A percentile compares a stretch with the other conserved stretches of the same genome.
Evolutionary conservation across 2,329 filamentous ascomycete genomes (phyloP).

Genomic region (Phialophora verrucosa): DNA sequence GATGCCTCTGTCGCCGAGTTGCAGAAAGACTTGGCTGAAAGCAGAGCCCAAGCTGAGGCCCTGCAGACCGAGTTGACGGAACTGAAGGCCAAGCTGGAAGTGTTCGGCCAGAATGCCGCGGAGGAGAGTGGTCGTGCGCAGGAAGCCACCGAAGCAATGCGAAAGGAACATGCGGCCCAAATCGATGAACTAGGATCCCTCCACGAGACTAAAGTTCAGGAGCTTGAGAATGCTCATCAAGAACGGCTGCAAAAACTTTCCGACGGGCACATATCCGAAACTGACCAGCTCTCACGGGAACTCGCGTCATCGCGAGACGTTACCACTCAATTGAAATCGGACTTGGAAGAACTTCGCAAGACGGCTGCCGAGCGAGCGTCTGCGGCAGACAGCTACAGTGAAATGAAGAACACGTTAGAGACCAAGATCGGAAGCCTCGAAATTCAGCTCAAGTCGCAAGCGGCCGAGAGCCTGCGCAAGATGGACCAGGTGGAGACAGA

Average conservation of each 20-base stretch:
- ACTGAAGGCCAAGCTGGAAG: constrained; percentile 46
- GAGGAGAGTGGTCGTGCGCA: constrained; percentile 48
- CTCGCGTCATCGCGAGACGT: constrained; percentile 21
- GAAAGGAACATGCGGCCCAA: constrained; percentile 28
- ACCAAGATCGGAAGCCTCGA: constrained; percentile 29
- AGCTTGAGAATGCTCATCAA: constrained; percentile 28
- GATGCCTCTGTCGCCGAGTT: constrained; percentile 6
- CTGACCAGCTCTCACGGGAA: constrained; percentile 16
- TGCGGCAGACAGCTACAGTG: constrained; percentile 29
- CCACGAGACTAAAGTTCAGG: constrained; percentile 31
- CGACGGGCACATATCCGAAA: constrained; percentile 19
- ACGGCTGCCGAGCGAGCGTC: constrained; percentile 22
- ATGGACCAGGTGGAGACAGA: constrained; percentile 27
- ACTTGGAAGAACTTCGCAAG: constrained; percentile 28
- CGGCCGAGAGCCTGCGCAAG: constrained; percentile 24
- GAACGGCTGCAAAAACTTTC: constrained; percentile 50
- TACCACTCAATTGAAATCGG: constrained; percentile 12
- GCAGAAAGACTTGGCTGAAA: constrained; percentile 27
- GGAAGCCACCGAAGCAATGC: constrained; percentile 45
- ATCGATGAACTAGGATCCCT: constrained; percentile 31
- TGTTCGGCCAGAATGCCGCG: constrained; percentile 49
- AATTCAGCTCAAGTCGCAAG: constrained; percentile 28
- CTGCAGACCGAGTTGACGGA: constrained; percentile 42
- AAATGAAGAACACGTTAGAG: constrained; percentile 31
- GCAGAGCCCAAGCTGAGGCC: constrained; percentile 29